phyloP scores from a whole-genome alignment of 2,329 filamentous ascomycete genomes.

The Dothideomycetes sp. region DNA sequence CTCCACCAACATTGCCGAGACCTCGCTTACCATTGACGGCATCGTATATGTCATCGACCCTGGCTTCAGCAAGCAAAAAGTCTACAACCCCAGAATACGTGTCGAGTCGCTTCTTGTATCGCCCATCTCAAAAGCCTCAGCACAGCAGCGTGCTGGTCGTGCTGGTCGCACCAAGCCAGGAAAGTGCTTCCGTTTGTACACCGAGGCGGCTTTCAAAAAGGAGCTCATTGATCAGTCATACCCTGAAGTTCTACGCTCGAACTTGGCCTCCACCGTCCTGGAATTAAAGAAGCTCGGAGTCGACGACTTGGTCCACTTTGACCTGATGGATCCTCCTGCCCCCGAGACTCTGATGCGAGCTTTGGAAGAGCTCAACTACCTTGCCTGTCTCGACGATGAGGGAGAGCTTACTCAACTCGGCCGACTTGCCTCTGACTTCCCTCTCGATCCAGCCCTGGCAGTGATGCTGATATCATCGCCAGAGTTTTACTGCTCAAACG shows the following conservation, averaged over 20 bases:
- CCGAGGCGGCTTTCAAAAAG: slow-evolving; percentile 90
- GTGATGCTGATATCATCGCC: slow-evolving; percentile 97
- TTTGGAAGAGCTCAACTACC: slow-evolving; percentile 92
- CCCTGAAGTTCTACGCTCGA: slow-evolving; percentile 89
- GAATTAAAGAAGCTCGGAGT: slow-evolving; percentile 97
- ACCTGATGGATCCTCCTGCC: slow-evolving; percentile 95
- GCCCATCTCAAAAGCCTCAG: slow-evolving; percentile 93
- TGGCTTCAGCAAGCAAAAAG: slow-evolving; percentile 98
- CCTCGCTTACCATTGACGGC: slow-evolving; percentile 92
- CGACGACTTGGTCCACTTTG: slow-evolving; percentile 93
- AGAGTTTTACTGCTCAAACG: slow-evolving; percentile 97
- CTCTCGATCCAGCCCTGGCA: slow-evolving; percentile 82
- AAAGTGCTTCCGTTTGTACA: slow-evolving; percentile 97
- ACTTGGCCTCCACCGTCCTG: slow-evolving; percentile 85
- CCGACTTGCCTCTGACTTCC: slow-evolving; percentile 83
- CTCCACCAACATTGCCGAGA: slow-evolving; percentile 96
- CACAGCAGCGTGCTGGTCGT: slow-evolving; percentile 95
- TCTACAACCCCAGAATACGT: slow-evolving; percentile 93
- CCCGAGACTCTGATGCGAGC: slow-evolving; percentile 98
- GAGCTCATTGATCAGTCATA: slow-evolving; percentile 97
- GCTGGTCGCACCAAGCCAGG: slow-evolving; percentile 95
- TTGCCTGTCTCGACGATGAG: slow-evolving; percentile 92
- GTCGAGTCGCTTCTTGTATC: slow-evolving; percentile 97
- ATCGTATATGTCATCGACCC: slow-evolving; percentile 99
- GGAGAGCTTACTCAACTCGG: slow-evolving; percentile 83